These are phyloP conservation scores for Lentinula aciculospora DNA, from an alignment of 768 basidiomycete species.

Conservation along the genomic window DNA sequence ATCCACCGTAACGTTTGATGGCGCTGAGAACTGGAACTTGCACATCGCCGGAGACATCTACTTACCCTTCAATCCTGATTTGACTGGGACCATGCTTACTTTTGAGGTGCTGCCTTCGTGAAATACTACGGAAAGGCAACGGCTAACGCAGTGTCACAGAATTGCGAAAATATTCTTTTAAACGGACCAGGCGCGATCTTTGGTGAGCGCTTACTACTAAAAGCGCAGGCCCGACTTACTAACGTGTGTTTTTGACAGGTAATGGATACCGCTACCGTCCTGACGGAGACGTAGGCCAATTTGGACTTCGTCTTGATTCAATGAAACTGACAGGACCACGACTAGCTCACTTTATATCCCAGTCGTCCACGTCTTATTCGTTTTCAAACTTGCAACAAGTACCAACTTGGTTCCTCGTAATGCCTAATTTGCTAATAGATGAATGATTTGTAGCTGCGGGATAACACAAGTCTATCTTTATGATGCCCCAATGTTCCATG, in stretches of 20 bases:
- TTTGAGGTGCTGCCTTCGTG: constrained; percentile 12
- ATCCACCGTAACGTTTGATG: constrained; percentile 15
- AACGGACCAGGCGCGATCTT: constrained; percentile 18
- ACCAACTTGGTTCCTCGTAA: background rate
- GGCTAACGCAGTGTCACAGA: background rate
- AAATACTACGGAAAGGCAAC: background rate
- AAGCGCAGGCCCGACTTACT: background rate
- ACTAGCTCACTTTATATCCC: constrained; percentile 16
- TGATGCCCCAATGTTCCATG: constrained; percentile 19
- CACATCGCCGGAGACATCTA: constrained; percentile 18
- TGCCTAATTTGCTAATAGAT: background rate
- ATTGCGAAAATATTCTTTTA: constrained; percentile 15
- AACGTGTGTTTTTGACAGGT: constrained; percentile 5
- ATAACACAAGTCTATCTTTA: constrained; percentile 15
- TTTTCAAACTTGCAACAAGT: constrained; percentile 20
- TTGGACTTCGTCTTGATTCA: background rate
- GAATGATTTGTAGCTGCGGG: constrained; percentile 11
- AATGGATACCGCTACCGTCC: constrained; percentile 19
- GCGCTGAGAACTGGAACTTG: constrained; percentile 17
- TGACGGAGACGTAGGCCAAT: constrained; percentile 11
- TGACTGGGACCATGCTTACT: constrained; percentile 19
- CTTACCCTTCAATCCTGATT: constrained; percentile 13
- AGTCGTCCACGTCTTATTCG: constrained; percentile 19
- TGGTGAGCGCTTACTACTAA: background rate
- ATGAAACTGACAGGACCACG: background rate